Evolutionary conservation across 1,284 basidiomycete species (phyloP).

Genomic region (Tausonia pullulans): DNA sequence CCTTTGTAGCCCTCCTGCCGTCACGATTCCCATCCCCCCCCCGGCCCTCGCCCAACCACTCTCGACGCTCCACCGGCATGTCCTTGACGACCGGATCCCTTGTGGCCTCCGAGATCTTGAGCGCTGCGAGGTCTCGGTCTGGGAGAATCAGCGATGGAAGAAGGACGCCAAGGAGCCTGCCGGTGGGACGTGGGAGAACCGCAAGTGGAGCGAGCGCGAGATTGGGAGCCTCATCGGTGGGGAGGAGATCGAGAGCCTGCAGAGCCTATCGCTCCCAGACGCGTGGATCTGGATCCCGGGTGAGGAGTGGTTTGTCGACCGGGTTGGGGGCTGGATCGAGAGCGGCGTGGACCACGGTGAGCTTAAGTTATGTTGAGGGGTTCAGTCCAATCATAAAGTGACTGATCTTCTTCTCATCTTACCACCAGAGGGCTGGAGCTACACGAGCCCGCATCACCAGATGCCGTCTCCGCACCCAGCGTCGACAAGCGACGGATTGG

Average conservation of each 20-base stretch:
- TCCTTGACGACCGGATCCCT: slow-evolving; percentile 10
- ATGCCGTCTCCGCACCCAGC: background rate
- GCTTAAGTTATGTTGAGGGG: background rate
- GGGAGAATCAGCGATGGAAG: slow-evolving; percentile 3
- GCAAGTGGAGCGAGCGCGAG: background rate
- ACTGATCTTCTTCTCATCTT: background rate
- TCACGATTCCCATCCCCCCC: background rate
- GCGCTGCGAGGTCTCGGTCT: background rate
- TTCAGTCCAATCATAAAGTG: too few relatives aligned
- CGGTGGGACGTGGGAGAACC: background rate
- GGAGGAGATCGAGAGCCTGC: background rate
- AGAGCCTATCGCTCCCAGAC: background rate
- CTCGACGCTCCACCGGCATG: background rate
- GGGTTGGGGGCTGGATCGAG: background rate
- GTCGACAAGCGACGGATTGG: background rate
- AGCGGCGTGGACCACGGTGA: background rate
- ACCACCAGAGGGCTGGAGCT: slow-evolving; percentile 1
- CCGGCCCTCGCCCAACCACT: background rate
- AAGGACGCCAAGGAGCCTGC: background rate
- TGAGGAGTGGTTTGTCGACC: slow-evolving; percentile 1
- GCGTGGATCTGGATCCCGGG: slow-evolving; percentile 11
- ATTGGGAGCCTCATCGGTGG: background rate
- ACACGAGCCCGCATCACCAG: background rate
- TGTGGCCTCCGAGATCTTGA: background rate
- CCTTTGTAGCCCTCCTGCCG: background rate